Conservation (phyloP, 106 monocot genomes). For the Dendrobium chrysotoxum region DNA sequence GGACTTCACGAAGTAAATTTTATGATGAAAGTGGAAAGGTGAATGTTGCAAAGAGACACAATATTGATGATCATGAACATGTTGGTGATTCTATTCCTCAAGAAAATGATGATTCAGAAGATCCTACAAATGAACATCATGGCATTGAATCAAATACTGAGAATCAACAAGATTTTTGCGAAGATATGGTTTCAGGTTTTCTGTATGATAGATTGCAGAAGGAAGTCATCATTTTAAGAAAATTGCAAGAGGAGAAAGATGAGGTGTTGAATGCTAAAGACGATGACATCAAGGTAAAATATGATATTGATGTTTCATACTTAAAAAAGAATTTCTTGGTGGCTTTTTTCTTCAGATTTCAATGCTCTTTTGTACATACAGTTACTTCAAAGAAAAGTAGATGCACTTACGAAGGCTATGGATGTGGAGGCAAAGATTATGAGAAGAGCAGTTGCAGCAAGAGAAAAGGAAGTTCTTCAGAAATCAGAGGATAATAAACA, state of each 20-base stretch:
- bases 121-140: background rate
- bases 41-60: slow-evolving; percentile 12
- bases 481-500: slow-evolving; percentile 19
- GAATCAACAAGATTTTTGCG: slow-evolving; percentile 2
- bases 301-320: background rate
- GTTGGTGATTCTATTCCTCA: background rate
- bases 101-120: slow-evolving; percentile 11
- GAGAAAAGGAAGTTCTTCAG: slow-evolving; percentile 26
- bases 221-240: slow-evolving; percentile 33
- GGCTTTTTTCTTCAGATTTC: background rate
- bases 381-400: slow-evolving; percentile 29
- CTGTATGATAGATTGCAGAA: slow-evolving; percentile 45
- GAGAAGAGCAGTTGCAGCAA: slow-evolving; percentile 16
- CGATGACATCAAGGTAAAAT: slow-evolving; percentile 39
- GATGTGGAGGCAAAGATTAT: slow-evolving; percentile 31
- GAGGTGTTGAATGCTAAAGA: slow-evolving; percentile 24
- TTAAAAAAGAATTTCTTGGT: background rate
- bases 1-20: slow-evolving; percentile 25
- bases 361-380: slow-evolving; percentile 6
- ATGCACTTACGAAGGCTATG: slow-evolving; percentile 25
- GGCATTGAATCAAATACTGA: background rate
- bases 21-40: slow-evolving; percentile 32
- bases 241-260: slow-evolving; percentile 31
- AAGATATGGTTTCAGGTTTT: slow-evolving; percentile 38
- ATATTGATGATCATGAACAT: slow-evolving; percentile 4